These are phyloP conservation scores for Symbiodinium pilosum DNA, from an alignment of 73 alveolate genomes.

Conservation along the genomic window DNA sequence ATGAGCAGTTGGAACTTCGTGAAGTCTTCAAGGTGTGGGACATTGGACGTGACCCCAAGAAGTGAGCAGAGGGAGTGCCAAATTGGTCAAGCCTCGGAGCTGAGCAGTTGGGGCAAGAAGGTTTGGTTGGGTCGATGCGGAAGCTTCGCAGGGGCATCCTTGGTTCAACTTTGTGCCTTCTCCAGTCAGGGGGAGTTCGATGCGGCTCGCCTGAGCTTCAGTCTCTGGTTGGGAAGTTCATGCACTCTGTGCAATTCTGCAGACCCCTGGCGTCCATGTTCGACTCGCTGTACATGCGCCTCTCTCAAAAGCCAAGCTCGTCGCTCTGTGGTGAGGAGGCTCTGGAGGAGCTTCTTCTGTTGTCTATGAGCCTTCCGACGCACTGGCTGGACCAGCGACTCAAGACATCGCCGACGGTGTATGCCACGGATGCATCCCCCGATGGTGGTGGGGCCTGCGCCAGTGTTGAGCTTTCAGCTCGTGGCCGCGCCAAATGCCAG, in stretches of 20 bases:
- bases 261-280: slow-evolving; percentile 36
- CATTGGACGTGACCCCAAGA: background rate
- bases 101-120: background rate
- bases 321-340: background rate
- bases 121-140: background rate
- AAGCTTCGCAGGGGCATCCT: background rate
- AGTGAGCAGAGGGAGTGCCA: background rate
- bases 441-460: slow-evolving; percentile 20
- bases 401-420: background rate
- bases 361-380: background rate
- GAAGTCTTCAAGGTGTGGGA: background rate
- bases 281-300: background rate
- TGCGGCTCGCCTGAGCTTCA: background rate
- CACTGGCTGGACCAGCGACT: background rate
- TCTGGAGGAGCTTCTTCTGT: background rate
- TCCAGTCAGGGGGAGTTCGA: background rate
- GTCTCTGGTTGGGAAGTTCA: background rate
- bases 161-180: background rate
- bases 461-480: background rate
- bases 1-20: background rate
- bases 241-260: slow-evolving; percentile 34
- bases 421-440: slow-evolving; percentile 20
- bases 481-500: slow-evolving; percentile 30
- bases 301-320: too few relatives aligned
- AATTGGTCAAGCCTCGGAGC: background rate